Conservation (phyloP, 78 protist genomes). For the Emiliania huxleyi region DNA sequence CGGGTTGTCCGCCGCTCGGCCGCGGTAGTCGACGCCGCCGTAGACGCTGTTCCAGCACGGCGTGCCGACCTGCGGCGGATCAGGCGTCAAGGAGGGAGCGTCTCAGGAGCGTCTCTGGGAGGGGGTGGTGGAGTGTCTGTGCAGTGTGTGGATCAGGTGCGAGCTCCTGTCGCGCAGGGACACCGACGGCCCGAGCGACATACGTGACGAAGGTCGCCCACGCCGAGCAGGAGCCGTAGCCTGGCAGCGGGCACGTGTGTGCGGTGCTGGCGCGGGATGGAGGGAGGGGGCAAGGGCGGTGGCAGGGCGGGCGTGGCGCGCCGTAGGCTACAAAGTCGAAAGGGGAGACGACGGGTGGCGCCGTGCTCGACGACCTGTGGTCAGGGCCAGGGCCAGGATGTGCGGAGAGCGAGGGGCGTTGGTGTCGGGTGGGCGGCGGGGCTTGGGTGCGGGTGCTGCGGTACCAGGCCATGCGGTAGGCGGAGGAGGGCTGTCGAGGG, state of each 20-base stretch:
- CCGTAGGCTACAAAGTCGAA: constrained; percentile 45
- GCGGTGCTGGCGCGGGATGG: background rate
- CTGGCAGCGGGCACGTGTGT: background rate
- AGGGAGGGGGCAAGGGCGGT: background rate
- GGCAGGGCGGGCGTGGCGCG: background rate
- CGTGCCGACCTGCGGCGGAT: constrained; percentile 22
- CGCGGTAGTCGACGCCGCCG: background rate
- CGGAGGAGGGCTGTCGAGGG: background rate
- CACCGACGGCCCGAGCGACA: background rate
- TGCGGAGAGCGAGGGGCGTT: too few species aligned
- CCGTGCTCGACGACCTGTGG: constrained; percentile 11
- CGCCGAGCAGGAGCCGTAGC: constrained; percentile 42
- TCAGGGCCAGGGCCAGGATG: too few species aligned
- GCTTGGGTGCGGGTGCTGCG: background rate
- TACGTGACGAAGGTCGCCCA: constrained; percentile 28
- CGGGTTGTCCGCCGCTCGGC: constrained; percentile 6
- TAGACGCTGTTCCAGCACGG: constrained; percentile 42
- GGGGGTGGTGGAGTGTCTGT: too few species aligned
- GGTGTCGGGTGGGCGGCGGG: too few species aligned
- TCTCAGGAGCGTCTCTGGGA: too few species aligned
- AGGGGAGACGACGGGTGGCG: constrained; percentile 32
- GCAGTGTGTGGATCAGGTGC: too few species aligned
- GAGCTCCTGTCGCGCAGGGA: constrained; percentile 12
- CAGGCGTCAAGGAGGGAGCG: too few species aligned
- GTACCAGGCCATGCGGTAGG: background rate